phyloP scores from a whole-genome alignment of 495 filamentous ascomycete species.

The Trichoderma virens region DNA sequence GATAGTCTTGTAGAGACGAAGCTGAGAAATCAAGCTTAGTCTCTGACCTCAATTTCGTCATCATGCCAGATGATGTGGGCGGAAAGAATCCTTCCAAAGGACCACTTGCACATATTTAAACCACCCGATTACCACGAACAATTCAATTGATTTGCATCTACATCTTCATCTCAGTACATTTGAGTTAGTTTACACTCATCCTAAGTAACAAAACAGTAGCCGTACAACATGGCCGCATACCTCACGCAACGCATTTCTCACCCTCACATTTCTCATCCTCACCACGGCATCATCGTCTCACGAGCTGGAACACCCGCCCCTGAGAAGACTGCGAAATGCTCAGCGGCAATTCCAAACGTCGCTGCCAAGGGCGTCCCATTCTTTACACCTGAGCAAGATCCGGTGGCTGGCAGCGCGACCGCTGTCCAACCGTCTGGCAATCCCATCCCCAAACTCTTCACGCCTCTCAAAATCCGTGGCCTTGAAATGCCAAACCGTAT shows the following conservation, averaged over 20 bases:
- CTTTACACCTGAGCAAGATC: slow-evolving; percentile 44
- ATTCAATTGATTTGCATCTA: too few species aligned
- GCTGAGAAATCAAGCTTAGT: too few species aligned
- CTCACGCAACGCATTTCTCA: slow-evolving; percentile 5
- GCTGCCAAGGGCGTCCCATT: too few species aligned
- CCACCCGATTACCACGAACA: too few species aligned
- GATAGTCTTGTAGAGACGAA: too few species aligned
- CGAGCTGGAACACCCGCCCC: not conserved
- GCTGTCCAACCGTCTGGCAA: slow-evolving; percentile 50
- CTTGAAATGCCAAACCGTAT: slow-evolving; percentile 56
- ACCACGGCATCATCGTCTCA: slow-evolving; percentile 4
- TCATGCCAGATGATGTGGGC: too few species aligned
- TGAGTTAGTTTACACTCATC: too few species aligned
- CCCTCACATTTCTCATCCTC: slow-evolving; percentile 5
- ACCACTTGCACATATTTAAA: too few species aligned
- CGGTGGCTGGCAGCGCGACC: slow-evolving; percentile 54
- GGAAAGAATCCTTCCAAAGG: too few species aligned
- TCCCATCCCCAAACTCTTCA: slow-evolving; percentile 57
- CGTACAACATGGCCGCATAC: slow-evolving; percentile 10
- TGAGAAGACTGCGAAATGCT: slow-evolving; percentile 2
- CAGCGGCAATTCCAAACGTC: not conserved
- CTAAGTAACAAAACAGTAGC: too few species aligned
- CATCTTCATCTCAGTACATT: too few species aligned
- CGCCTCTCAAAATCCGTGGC: slow-evolving; percentile 52
- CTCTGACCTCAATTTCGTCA: too few species aligned